A percentile compares a stretch with the other conserved stretches of the same genome.
Conservation (phyloP, 2,329 filamentous ascomycete genomes). For the Sclerotinia borealis region DNA sequence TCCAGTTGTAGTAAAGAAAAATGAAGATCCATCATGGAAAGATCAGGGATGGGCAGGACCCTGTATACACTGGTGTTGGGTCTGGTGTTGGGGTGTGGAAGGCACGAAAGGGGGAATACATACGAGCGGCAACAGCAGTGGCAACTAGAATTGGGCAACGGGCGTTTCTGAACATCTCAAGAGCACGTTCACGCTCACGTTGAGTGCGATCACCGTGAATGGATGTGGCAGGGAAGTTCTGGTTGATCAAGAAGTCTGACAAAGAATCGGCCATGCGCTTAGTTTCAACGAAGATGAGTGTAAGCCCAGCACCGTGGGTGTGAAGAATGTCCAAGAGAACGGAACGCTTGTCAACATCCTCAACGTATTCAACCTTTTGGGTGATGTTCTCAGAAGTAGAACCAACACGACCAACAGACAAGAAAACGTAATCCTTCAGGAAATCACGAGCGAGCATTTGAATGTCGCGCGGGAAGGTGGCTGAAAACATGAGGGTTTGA, state of each 20-base stretch:
- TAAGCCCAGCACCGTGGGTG: slow-evolving; percentile 83
- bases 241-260: slow-evolving; percentile 97
- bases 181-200: slow-evolving; percentile 94
- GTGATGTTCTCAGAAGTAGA: slow-evolving; percentile 99
- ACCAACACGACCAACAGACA: slow-evolving; percentile 96
- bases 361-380: slow-evolving; percentile 96
- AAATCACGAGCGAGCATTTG: slow-evolving; percentile 99
- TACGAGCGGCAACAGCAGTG: slow-evolving; percentile 81
- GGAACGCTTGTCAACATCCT: slow-evolving; percentile 95
- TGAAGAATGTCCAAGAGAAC: slow-evolving; percentile 96
- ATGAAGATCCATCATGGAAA: too few relatives aligned
- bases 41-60: too few relatives aligned
- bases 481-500: slow-evolving; percentile 99
- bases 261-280: slow-evolving; percentile 99
- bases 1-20: background rate
- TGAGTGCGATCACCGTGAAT: slow-evolving; percentile 98
- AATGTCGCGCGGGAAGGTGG: slow-evolving; percentile 97
- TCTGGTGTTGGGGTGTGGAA: background rate
- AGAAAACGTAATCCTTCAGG: slow-evolving; percentile 98
- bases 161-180: slow-evolving; percentile 95
- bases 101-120: slow-evolving; percentile 8
- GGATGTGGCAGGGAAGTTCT: slow-evolving; percentile 95
- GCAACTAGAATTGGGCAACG: slow-evolving; percentile 95
- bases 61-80: too few relatives aligned
- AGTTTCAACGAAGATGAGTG: slow-evolving; percentile 97